A percentile compares a stretch with the other conserved stretches of the same genome.
These are phyloP conservation scores for Kodamaea sagamina DNA, from an alignment of 805 yeast genomes.

Conservation along the genomic window DNA sequence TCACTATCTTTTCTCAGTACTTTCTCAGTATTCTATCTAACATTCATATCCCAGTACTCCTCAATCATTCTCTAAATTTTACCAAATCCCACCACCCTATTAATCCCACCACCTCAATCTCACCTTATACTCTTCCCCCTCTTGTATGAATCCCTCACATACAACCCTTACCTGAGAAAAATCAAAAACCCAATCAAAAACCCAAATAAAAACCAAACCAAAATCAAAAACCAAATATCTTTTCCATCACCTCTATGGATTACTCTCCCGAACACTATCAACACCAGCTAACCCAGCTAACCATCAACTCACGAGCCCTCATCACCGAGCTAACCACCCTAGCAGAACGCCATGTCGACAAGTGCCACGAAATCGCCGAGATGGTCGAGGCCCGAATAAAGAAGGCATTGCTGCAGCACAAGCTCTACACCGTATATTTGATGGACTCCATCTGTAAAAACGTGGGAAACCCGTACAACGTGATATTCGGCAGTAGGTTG, in stretches of 20 bases:
- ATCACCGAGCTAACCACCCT: conserved; percentile 41
- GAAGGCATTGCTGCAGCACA: conserved; percentile 41
- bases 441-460: conserved; percentile 46
- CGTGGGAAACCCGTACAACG: conserved; percentile 45
- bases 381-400: conserved; percentile 38
- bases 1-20: too few species aligned
- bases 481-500: conserved; percentile 36
- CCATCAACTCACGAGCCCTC: conserved; percentile 39
- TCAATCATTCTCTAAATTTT: too few species aligned
- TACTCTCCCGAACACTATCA: conserved; percentile 21
- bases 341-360: conserved; percentile 36
- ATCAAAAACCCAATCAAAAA: too few species aligned
- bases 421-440: conserved; percentile 35
- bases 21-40: too few species aligned
- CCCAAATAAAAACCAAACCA: background rate
- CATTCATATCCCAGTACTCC: too few species aligned
- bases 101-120: background rate
- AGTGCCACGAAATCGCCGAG: conserved; percentile 35
- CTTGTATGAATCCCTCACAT: background rate
- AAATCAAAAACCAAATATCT: background rate
- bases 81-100: too few species aligned
- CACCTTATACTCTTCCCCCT: background rate
- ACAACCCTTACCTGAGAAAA: too few species aligned
- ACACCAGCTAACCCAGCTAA: conserved; percentile 35
- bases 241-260: conserved; percentile 5